Evolutionary conservation across 352 stramenopile species (phyloP), one percentile per base, ranked within the genome.

Genomic region (Phytophthora brassicae): DNA sequence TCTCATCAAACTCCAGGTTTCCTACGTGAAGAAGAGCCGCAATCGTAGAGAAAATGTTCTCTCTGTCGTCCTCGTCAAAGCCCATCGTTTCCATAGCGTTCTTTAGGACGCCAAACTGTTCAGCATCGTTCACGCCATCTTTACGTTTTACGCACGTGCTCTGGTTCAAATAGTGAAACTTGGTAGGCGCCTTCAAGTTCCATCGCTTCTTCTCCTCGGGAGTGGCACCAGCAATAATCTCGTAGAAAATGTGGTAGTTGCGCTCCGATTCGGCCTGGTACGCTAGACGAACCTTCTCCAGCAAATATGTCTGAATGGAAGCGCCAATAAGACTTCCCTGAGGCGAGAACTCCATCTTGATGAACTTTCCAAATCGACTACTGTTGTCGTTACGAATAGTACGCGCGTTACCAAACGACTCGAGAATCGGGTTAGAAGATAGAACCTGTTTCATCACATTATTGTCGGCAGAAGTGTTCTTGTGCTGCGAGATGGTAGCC

Each of bases 311-410:
- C 68, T 98, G 88, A 47, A 98, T 97, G 22, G 86, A 93, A 11
- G 94, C 94, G 28, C 95, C 92, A 44, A 97, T 79, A 0, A 99
- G 72, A 14, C 60, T 66, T 20, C 86, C 83, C 22, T 77, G 60
- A 7, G 76, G 48, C 14, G 70, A 90, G 69, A 99, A 99, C 59
- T 97, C 81, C 64, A 99, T 92, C 72, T 99, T 94, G 78, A 99
- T 99, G 53, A 98, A 99, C 70, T 98, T 98, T 49, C 96, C 97
- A 66, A 99, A 99, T 9, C 97, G 87, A 62, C 68, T 91, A 35
- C 89, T 98, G 73, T 99, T 99, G 76, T 99, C 92, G 75, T 99
- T 99, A 11, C 97, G 84, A 42, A 98, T 90, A 14, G 96, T 99
- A 29, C 95, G 88, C 35, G 96, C 96, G 68, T 99, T 99, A 60